Evolutionary conservation across 2,329 filamentous ascomycete species (phyloP), one percentile per base, ranked within the genome.

Genomic region (Saccharata proteae): DNA sequence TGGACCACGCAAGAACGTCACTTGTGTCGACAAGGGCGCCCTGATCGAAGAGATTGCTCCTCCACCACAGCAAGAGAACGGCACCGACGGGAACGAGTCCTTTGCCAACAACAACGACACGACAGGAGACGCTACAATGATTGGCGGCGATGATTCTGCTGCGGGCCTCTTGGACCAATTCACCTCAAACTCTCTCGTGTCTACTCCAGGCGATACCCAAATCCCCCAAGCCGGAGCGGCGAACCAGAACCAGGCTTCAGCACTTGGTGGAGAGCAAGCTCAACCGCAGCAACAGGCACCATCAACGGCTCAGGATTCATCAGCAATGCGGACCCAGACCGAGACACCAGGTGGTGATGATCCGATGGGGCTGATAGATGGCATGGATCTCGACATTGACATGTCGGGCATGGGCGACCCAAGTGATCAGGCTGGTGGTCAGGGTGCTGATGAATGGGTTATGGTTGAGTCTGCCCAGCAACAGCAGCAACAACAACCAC

Each of bases 11-110:
- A 69, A 74, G 29, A 66, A 71, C 15, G 66, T 88, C 6, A 67
- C 71, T 21, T 77, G 82, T 26, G 67, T 92, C 25, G 75, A 90
- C 46, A 80, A 81, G 45, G 85, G 84, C 29, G 84, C 84, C 3
- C 71, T 73, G 30, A 58, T 62, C 19, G 60, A 84, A 53, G 73
- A 83, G 17, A 42, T 45, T 11, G 43, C 51, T 4, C 45, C 42
- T 11, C 26, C 28, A n/a, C 24, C 41, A 11, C 43, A 37, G 11
- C 46, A 51, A 26, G 40, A 47, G 22, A 55, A 54, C 17, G 49
- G 47, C 26, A 29, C 18, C 17, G 35, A 37, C 15, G 23, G 19
- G 17, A 35, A 26, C 22, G 33, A 35, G 8, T 28, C 22, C 6
- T 22, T 20, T 10, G 13, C 24, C 15, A 25, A 16, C 20, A 49